Evolutionary conservation across 371 early-diverging fungal species (phyloP), one percentile per base, ranked within the genome.

Genomic region (Circinella umbellata): DNA sequence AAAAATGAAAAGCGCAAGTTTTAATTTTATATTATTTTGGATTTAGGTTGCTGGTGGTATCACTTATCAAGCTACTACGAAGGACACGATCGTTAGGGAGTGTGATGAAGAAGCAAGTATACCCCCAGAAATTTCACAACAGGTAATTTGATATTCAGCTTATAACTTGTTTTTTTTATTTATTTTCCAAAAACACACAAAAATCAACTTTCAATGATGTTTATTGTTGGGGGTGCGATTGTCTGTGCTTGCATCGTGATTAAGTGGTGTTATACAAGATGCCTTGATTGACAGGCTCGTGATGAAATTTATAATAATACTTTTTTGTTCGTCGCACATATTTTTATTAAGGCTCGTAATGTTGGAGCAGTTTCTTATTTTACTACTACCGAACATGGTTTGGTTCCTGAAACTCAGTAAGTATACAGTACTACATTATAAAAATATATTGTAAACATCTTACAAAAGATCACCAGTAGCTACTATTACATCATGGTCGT

Each of bases 51-150:
- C 94, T 1, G 98, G 98, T 27, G 97, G 97, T 11, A 89, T 97
- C 65, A 84, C 93, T 4, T 86, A 88, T 59, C 85, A 84, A 11
- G 73, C 86, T n/a, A 79, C 86, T 4, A 88, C 91, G 0, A 69
- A 76, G 48, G 89, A 87, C 15, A 91, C 92, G 1, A 83, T 95
- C 34, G 70, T 95, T 39, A 93, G 95, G 73, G 98, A 98, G 70
- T 95, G 94, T 71, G 83, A 85, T 68, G 98, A 98, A 78, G 97
- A 98, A 75, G 97, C 94, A 4, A 89, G 89, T 38, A 84, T 98
- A 53, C 89, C 93, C 0, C 35, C 38, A 8, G 68, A 79, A 0
- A 67, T 92, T 55, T 87, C 91, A 34, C 38, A 63, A 36, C 49
- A 69, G 69, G 69, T 69, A 69, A 17, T 8, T 47, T 27, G 27